Percentiles rank a stretch among this genome's conserved stretches.
These are phyloP conservation scores for Jasminum sambac DNA, from an alignment of 257 asterid species.

Conservation along the genomic window DNA sequence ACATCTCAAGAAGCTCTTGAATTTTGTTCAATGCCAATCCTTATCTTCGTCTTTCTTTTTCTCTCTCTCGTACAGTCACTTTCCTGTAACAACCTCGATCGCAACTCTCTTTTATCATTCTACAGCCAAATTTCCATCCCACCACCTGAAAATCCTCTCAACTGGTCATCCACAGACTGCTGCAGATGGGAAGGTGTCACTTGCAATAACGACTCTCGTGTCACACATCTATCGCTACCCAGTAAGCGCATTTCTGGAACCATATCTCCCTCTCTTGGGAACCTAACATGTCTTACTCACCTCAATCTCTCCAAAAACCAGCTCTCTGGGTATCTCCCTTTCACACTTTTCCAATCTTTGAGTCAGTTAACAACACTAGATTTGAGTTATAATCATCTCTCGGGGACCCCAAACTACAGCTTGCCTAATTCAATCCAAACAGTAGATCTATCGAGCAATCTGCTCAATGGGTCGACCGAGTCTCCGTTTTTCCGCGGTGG, in stretches of 20 bases:
- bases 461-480: background rate
- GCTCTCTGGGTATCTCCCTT: background rate
- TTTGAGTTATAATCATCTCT: slow-evolving; percentile 4
- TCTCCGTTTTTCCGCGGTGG: background rate
- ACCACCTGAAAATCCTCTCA: background rate
- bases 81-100: background rate
- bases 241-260: background rate
- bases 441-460: background rate
- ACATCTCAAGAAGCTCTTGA: background rate
- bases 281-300: background rate
- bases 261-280: background rate
- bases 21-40: background rate
- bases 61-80: background rate
- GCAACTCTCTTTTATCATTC: background rate
- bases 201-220: background rate
- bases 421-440: background rate
- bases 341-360: background rate
- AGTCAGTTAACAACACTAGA: background rate
- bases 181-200: slow-evolving; percentile 3
- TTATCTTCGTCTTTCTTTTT: background rate
- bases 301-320: background rate
- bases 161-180: slow-evolving; percentile 5
- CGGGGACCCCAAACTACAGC: background rate
- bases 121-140: background rate
- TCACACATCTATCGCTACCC: background rate